Base-by-base conservation (phyloP, 1,139 yeast genomes). In the Casaregolazyma suthepensis region DNA sequence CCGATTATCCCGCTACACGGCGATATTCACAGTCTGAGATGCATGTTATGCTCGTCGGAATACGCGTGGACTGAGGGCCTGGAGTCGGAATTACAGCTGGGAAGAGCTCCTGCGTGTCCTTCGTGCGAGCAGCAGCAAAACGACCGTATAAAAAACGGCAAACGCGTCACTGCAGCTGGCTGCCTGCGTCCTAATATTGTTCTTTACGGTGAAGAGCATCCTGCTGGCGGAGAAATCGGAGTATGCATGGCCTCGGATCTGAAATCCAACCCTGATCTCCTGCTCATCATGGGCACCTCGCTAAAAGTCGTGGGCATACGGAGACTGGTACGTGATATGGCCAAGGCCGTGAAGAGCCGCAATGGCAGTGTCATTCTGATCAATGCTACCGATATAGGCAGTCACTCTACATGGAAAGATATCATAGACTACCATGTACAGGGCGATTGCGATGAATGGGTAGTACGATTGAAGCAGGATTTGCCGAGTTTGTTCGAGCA, bases 1-100 rank as follows among this genome's bases (percentile, higher is more conserved):
- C 91, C 89, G 61, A 96, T 88, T 18, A 83, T 91, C 10, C 97
- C 89, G 68, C 73, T 93, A 43, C 99, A 93, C 65, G 99, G 99
- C 1, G 91, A 89, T 67, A 74, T 93, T 52, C 88, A 87, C 64
- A 77, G 79, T 53, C 73, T 93, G 54, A 73, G 84, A 23, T 89
- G 96, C 66, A 84, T 89, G 10, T 75, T 75, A 50, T 93, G 98
- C 67, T 78, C 76, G 57, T 65, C 75, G 45, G 71, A 71, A 23
- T 82, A 75, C 61, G 75, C 75, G 37, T 91, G 98, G 96, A 77
- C 75, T 37, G 69, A 74, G 17, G 77, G 76, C 35, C 74, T 74
- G 63, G 76, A 77, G 49, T 67, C 63, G 13, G 66, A 67, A 54
- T 71, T 83, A 53, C 71, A 75, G 46, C 70, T 71, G 19, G 90